These are phyloP conservation scores for Stylonectria norvegica DNA, from an alignment of 2,329 filamentous ascomycete species.

Conservation along the genomic window DNA sequence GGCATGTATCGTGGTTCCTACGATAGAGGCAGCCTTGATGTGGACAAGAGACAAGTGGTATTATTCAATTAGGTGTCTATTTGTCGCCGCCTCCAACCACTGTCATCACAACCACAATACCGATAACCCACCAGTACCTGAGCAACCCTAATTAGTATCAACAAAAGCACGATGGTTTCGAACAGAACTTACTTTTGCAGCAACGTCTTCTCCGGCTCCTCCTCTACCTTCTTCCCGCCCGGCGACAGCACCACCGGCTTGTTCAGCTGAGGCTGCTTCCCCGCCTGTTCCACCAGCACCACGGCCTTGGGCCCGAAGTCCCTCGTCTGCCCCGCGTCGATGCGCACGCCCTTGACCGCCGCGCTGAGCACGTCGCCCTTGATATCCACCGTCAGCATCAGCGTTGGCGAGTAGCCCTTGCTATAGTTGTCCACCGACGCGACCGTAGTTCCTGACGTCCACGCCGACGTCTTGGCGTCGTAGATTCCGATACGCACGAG, in stretches of 20 bases:
- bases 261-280: constrained; percentile 58
- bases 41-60: neutral
- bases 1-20: too few species aligned
- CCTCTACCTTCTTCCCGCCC: constrained; percentile 56
- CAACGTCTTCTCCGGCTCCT: constrained; percentile 59
- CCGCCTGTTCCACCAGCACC: constrained; percentile 45
- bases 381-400: constrained; percentile 51
- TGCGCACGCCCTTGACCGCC: constrained; percentile 51
- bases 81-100: constrained; percentile 49
- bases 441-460: constrained; percentile 55
- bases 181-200: constrained; percentile 60
- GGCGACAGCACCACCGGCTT: constrained; percentile 60
- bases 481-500: constrained; percentile 59
- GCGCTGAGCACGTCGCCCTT: constrained; percentile 47
- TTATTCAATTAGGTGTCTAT: constrained; percentile 36
- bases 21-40: neutral
- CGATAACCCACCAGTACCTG: constrained; percentile 67
- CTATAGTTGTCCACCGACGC: constrained; percentile 55
- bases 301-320: constrained; percentile 61
- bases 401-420: constrained; percentile 58
- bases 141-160: constrained; percentile 31
- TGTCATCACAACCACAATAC: constrained; percentile 50
- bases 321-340: constrained; percentile 62
- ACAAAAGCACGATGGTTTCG: too few species aligned
- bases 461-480: constrained; percentile 43